Percentiles rank a stretch among this genome's conserved stretches.
These are phyloP conservation scores for Tuber microsphaerosporum DNA, from an alignment of 495 filamentous ascomycete genomes.

Conservation along the genomic window DNA sequence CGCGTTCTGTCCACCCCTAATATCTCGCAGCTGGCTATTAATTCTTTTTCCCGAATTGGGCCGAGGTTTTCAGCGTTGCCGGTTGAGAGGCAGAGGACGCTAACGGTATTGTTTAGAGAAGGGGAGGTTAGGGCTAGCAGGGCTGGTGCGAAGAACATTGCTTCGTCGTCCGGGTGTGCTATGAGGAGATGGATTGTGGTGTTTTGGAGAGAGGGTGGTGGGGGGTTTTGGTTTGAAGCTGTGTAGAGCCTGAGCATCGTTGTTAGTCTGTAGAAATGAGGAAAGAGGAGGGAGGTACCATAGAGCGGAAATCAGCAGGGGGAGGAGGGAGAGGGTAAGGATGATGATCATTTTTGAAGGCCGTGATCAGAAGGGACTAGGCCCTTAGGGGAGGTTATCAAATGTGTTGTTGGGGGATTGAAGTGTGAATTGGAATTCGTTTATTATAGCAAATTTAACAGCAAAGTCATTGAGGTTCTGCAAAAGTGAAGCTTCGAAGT, in stretches of 20 bases:
- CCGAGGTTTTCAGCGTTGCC: conserved; percentile 85
- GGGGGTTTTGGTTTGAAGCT: conserved; percentile 44
- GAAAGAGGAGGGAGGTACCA: conserved; percentile 50
- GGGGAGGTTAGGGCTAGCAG: conserved; percentile 68
- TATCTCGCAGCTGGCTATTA: conserved; percentile 64
- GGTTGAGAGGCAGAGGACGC: conserved; percentile 72
- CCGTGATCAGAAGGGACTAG: background rate
- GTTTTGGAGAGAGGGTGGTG: conserved; percentile 48
- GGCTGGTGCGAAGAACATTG: conserved; percentile 96
- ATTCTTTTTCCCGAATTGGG: conserved; percentile 69
- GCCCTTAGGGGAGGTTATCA: background rate
- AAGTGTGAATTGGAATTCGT: background rate
- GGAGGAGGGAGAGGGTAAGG: conserved; percentile 44
- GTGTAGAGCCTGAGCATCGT: conserved; percentile 60
- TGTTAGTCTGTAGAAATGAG: conserved; percentile 50
- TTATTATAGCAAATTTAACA: background rate
- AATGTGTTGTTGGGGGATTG: background rate
- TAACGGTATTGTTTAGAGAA: conserved; percentile 74
- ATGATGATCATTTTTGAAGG: conserved; percentile 26
- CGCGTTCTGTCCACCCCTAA: conserved; percentile 54
- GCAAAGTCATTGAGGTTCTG: background rate
- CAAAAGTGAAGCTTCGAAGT: background rate
- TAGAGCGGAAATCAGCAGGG: conserved; percentile 52
- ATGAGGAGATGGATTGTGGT: conserved; percentile 70
- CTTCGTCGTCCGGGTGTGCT: conserved; percentile 96